phyloP scores from a whole-genome alignment of 176 grass and related monocot genomes.

The Eleusine coracana region DNA sequence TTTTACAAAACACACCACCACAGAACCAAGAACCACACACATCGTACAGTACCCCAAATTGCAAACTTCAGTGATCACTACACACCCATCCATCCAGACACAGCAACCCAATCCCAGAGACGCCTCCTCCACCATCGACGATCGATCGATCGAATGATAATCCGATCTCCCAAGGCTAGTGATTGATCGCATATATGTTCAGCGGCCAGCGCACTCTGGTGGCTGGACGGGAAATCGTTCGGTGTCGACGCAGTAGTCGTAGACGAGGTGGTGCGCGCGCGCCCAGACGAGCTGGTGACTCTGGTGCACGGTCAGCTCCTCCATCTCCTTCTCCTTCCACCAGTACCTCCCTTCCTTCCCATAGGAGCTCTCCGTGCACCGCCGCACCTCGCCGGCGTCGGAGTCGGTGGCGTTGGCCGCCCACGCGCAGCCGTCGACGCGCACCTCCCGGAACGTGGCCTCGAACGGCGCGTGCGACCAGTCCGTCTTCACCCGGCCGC shows the following conservation, averaged over 20 bases:
- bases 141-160: neutral
- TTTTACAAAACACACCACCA: slow-evolving; percentile 24
- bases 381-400: slow-evolving; percentile 55
- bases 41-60: neutral
- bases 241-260: slow-evolving; percentile 92
- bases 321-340: slow-evolving; percentile 99
- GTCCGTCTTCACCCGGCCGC: slow-evolving; percentile 92
- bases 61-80: neutral
- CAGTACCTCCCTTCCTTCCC: slow-evolving; percentile 90
- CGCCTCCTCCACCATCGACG: slow-evolving; percentile 25
- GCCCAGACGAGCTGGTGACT: slow-evolving; percentile 91
- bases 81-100: neutral
- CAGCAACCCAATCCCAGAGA: neutral
- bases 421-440: slow-evolving; percentile 84
- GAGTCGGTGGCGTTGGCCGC: slow-evolving; percentile 27
- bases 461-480: slow-evolving; percentile 97
- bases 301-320: slow-evolving; percentile 93
- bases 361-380: slow-evolving; percentile 65
- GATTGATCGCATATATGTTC: neutral
- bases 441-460: slow-evolving; percentile 64
- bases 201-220: slow-evolving; percentile 66
- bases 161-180: neutral
- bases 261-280: slow-evolving; percentile 88
- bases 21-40: neutral
- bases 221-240: slow-evolving; percentile 70